Conservation (phyloP, 192 early-diverging fungal genomes). For the Helicostylum pulchrum region DNA sequence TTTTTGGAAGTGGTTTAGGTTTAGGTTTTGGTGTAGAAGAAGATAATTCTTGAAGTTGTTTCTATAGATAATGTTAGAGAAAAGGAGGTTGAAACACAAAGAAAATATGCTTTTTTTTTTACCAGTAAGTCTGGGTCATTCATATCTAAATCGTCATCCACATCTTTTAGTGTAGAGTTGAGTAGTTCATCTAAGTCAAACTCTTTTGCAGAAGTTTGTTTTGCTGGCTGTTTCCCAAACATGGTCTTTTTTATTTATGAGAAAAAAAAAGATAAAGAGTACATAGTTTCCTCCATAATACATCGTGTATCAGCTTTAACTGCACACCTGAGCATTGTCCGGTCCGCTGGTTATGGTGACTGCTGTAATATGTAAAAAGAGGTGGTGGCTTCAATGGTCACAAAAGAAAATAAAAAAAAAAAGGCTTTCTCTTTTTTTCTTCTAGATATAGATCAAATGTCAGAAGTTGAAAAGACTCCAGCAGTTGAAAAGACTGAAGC, state of each 20-base stretch:
- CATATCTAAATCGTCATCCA: slow-evolving; percentile 41
- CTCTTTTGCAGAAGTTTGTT: neutral
- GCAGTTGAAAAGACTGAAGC: too few species aligned
- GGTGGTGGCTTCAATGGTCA: too few species aligned
- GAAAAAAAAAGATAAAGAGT: neutral
- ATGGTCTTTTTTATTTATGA: neutral
- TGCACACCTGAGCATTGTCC: too few species aligned
- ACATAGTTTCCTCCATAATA: too few species aligned
- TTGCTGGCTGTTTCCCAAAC: neutral
- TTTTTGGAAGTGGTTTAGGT: slow-evolving; percentile 1
- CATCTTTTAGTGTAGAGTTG: slow-evolving; percentile 26
- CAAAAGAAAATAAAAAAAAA: neutral
- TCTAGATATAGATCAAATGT: neutral
- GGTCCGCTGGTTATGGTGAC: too few species aligned
- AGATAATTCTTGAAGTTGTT: slow-evolving; percentile 45
- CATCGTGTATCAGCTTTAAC: neutral
- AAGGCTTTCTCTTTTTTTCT: slow-evolving; percentile 3
- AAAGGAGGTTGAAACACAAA: neutral
- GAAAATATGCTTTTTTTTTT: slow-evolving; percentile 2
- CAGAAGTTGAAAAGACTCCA: too few species aligned
- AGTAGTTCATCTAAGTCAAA: slow-evolving; percentile 24
- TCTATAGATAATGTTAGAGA: slow-evolving; percentile 24
- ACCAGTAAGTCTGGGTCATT: slow-evolving; percentile 55
- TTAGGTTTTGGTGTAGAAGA: slow-evolving; percentile 21
- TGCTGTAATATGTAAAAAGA: too few species aligned